phyloP scores from a whole-genome alignment of 352 stramenopile genomes.

The Phytophthora capsici region DNA sequence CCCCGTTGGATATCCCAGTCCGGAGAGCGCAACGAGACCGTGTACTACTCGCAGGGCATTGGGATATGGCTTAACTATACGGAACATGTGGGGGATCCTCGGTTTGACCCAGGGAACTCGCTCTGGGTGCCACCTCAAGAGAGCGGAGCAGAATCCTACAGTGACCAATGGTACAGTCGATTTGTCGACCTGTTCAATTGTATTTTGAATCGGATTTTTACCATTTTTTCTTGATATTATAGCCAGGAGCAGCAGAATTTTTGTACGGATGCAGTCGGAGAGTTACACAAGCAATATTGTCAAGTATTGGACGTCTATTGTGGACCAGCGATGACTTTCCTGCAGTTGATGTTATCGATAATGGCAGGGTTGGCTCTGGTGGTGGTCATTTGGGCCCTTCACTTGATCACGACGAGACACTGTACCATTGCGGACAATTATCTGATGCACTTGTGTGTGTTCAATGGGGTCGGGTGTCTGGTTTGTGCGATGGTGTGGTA shows the following conservation, averaged over 20 bases:
- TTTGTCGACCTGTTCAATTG: too few species aligned
- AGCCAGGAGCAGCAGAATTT: constrained; percentile 49
- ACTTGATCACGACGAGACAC: constrained; percentile 56
- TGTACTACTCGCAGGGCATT: constrained; percentile 83
- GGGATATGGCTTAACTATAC: constrained; percentile 87
- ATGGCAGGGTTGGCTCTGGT: constrained; percentile 58
- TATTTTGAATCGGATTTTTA: too few species aligned
- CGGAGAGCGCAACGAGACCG: constrained; percentile 45
- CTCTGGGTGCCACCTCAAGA: constrained; percentile 75
- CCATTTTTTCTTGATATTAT: too few species aligned
- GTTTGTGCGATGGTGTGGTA: constrained; percentile 68
- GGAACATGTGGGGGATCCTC: constrained; percentile 67
- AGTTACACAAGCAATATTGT: constrained; percentile 81
- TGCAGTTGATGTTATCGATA: constrained; percentile 65
- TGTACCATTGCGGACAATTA: constrained; percentile 74
- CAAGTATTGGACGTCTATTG: constrained; percentile 79
- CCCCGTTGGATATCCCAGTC: constrained; percentile 74
- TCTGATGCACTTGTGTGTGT: constrained; percentile 75
- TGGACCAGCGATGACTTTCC: constrained; percentile 54
- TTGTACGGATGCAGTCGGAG: constrained; percentile 56
- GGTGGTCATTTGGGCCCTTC: constrained; percentile 52
- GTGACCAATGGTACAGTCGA: constrained; percentile 58
- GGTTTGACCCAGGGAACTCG: constrained; percentile 79
- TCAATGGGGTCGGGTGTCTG: constrained; percentile 58
- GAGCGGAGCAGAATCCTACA: constrained; percentile 63